phyloP scores from a whole-genome alignment of 768 basidiomycete genomes.

The Podaxis rugospora region DNA sequence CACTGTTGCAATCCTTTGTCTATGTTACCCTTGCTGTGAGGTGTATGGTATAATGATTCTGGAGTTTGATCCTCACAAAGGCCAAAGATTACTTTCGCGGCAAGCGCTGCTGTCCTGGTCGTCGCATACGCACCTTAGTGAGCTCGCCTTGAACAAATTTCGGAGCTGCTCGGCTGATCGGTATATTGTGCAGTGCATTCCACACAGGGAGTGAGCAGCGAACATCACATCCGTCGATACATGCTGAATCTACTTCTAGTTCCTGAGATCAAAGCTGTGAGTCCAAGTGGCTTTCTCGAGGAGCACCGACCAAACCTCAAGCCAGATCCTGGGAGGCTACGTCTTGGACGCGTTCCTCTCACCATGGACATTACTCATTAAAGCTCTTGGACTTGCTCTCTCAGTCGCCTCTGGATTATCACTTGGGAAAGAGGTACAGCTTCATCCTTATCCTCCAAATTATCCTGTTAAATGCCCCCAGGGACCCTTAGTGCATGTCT shows the following conservation, averaged over 20 bases:
- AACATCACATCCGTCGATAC: not conserved
- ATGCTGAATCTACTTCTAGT: slow-evolving; percentile 33
- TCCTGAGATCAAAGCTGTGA: slow-evolving; percentile 75
- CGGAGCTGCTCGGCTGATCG: not conserved
- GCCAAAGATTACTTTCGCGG: slow-evolving; percentile 53
- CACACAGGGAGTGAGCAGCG: slow-evolving; percentile 69
- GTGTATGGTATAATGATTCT: not conserved
- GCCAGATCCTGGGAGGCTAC: slow-evolving; percentile 75
- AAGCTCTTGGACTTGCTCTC: slow-evolving; percentile 77
- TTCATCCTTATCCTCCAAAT: slow-evolving; percentile 11
- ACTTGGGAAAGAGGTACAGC: slow-evolving; percentile 74
- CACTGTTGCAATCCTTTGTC: slow-evolving; percentile 59
- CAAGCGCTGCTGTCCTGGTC: slow-evolving; percentile 60
- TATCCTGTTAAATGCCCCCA: slow-evolving; percentile 19
- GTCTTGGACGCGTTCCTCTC: slow-evolving; percentile 86
- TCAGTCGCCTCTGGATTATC: slow-evolving; percentile 84
- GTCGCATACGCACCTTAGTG: slow-evolving; percentile 68
- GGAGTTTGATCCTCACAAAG: not conserved
- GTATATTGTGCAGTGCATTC: slow-evolving; percentile 47
- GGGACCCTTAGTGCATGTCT: slow-evolving; percentile 85
- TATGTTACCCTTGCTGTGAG: slow-evolving; percentile 64
- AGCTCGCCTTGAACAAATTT: slow-evolving; percentile 19
- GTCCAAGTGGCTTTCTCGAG: slow-evolving; percentile 15
- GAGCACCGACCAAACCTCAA: not conserved
- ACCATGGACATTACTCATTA: slow-evolving; percentile 82